Percentiles rank a stretch among this genome's conserved stretches.
Conservation (phyloP, 164 flowering plant species). For the Magnolia officinalis region DNA sequence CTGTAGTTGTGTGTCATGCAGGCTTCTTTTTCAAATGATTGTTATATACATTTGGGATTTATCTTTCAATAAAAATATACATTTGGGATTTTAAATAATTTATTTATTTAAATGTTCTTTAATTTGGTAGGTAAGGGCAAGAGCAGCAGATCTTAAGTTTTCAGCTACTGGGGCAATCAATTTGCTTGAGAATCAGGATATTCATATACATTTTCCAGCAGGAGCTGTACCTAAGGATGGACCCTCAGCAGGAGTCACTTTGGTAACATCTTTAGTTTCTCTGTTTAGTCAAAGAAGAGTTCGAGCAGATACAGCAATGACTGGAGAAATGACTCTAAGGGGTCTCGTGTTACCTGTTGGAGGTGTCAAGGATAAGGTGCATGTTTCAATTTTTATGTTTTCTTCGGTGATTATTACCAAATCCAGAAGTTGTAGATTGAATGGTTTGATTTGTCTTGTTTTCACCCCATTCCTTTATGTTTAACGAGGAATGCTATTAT, state of each 20-base stretch:
- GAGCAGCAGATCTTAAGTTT: constrained; percentile 73
- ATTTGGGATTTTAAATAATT: not conserved
- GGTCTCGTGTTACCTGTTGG: constrained; percentile 98
- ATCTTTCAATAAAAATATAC: not conserved
- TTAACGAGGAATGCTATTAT: not conserved
- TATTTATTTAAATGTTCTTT: not conserved
- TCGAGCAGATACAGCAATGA: constrained; percentile 98
- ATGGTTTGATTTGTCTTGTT: not conserved
- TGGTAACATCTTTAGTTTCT: constrained; percentile 94
- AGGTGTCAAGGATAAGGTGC: constrained; percentile 96
- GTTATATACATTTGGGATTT: too few species aligned
- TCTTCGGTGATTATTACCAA: not conserved
- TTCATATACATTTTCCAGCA: constrained; percentile 99
- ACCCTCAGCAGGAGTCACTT: constrained; percentile 97
- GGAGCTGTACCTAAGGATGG: constrained; percentile 99
- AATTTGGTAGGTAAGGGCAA: constrained; percentile 65
- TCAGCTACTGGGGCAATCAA: constrained; percentile 46
- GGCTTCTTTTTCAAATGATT: too few species aligned
- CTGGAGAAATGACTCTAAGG: constrained; percentile 96
- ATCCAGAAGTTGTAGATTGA: not conserved
- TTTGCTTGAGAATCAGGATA: constrained; percentile 75
- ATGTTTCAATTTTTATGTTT: too few species aligned
- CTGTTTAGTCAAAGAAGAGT: constrained; percentile 69
- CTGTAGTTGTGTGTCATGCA: too few species aligned
- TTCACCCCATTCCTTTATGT: not conserved